Base-by-base conservation (phyloP, 495 filamentous ascomycete genomes). In the Jackrogersella multiformis region DNA sequence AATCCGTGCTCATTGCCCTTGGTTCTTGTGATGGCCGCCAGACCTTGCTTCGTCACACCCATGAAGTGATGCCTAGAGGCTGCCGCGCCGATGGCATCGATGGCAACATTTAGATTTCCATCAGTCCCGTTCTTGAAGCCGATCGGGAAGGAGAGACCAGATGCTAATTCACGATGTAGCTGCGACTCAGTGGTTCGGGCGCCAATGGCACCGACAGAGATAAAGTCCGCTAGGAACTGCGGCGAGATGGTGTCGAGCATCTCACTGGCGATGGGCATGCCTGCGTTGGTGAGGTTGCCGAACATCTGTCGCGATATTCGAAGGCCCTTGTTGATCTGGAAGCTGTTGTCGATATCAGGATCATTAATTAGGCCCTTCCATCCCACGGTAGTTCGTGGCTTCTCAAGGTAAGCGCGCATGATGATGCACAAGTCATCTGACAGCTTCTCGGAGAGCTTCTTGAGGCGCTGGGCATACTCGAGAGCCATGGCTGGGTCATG, bases 291-390 rank as follows among this genome's bases (percentile, higher is more conserved):
- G 55, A 99, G 83, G 70, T 98, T 91, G 69, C 88, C 85, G 86
- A 97, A 99, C 70, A 99, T 84, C 79, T 96, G 88, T 57, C 95
- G 81, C 16, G 90, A 92, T 49, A 96, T 87, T 24, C 93, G 88
- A 44, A 99, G 86, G 21, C 95, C 95, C 85, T 99, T 99, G 87
- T 99, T 99, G 85, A 99, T 99, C 83, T 97, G 87, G 90, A 89
- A 99, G 77, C 90, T 92, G 79, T 96, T 89, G 76, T 99, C 92
- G 77, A 99, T 96, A 69, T 99, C 95, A 1, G 95, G 95, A 73
- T 99, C 95, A 79, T 99, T 99, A 83, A 99, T 97, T 69, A 99
- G 85, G 24, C 95, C 95, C 80, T 99, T 99, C 95, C 95, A 99
- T 70, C 95, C 95, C 34, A 99, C 95, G 1, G 95, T 99, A n/a